Evolutionary conservation across 2,329 filamentous ascomycete species (phyloP).

Genomic region (Fusarium sp.): DNA sequence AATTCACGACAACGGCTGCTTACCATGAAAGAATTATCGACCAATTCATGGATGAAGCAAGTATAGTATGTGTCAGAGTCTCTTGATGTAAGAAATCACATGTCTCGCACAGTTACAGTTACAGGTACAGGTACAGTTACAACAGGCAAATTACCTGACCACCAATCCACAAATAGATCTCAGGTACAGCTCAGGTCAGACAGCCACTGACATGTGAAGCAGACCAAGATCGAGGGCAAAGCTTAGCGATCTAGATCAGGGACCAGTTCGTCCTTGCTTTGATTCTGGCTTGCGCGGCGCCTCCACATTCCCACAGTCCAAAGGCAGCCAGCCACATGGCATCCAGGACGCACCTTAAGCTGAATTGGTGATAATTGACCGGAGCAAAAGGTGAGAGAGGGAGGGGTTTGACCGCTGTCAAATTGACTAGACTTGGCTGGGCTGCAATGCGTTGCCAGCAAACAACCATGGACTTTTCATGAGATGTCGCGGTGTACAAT

Average conservation of each 20-base stretch:
- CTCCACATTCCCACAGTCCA: conserved; percentile 40
- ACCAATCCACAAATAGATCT: conserved; percentile 31
- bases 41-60: background rate
- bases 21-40: conserved; percentile 7
- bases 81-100: conserved; percentile 25
- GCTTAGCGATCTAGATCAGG: conserved; percentile 37
- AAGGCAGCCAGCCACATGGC: conserved; percentile 42
- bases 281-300: conserved; percentile 22
- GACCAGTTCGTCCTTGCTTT: conserved; percentile 16
- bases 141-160: conserved; percentile 11
- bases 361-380: conserved; percentile 6
- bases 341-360: conserved; percentile 6
- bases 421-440: conserved; percentile 23
- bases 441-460: conserved; percentile 43
- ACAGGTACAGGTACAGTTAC: background rate
- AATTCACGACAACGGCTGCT: conserved; percentile 15
- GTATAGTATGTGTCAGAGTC: conserved; percentile 29
- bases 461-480: conserved; percentile 2
- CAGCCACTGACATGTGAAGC: conserved; percentile 43
- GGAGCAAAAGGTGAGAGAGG: conserved; percentile 28
- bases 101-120: conserved; percentile 10
- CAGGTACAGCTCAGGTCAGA: conserved; percentile 28
- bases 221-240: conserved; percentile 34
- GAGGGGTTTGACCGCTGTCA: conserved; percentile 14
- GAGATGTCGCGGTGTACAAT: conserved; percentile 3